Base-by-base conservation (phyloP, 768 basidiomycete species). In the Phylloporus scabripes region DNA sequence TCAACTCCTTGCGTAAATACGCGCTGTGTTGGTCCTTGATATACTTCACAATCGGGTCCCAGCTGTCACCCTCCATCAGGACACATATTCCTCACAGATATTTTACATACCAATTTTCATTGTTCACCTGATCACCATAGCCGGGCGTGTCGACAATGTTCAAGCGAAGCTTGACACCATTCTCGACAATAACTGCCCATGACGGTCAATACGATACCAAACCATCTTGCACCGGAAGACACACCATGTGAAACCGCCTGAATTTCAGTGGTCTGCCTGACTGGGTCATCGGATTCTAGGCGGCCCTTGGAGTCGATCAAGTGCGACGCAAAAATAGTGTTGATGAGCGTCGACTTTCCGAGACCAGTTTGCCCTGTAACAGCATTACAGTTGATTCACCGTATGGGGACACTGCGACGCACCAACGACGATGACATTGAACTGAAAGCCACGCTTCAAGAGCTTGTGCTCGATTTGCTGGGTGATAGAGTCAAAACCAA, bases 11-110 rank as follows among this genome's bases (percentile, higher is more conserved):
- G 71, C 96, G 90, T 46, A 99, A 81, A 72, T 96, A 99, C 32
- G 93, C 92, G 66, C 91, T 93, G 76, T 98, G 95, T 67, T 98
- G 95, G 77, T 98, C 95, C 75, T 94, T 92, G 77, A 97, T 97
- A 70, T 99, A 96, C 71, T 96, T 97, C 67, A 98, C 79, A 61
- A 99, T 98, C 37, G 95, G 90, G 63, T 99, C 95, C 95, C 95
- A 99, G 77, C 91, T 94, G 52, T n/a, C 55, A 8, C 2, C 26
- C 36, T 0, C 31, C 33, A 40, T 58, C 14, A 54, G 51, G 40
- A 45, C 50, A 33, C 26, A 1, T 32, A 33, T 28, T 4, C 28
- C 20, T 45, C 26, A 37, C 43, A 41, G 9, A 29, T 46, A 50
- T 34, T 32, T 32, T 24, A 69, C 83, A 42, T 60, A 93, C 91